These are phyloP conservation scores for Terfezia boudieri DNA, from an alignment of 495 filamentous ascomycete genomes.

Conservation along the genomic window DNA sequence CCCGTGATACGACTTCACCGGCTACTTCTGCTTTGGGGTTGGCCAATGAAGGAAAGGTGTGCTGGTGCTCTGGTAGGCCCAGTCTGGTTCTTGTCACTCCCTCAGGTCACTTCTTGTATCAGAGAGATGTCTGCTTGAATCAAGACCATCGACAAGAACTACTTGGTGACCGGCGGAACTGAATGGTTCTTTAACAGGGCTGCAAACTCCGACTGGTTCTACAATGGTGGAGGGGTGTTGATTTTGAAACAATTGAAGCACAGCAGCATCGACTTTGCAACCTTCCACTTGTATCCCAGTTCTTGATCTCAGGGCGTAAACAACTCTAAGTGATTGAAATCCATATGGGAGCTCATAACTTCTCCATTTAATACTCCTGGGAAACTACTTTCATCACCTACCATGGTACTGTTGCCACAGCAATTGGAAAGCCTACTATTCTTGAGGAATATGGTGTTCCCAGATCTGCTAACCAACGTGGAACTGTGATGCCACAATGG, in stretches of 20 bases:
- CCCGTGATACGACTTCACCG: constrained; percentile 31
- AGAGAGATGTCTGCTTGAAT: constrained; percentile 36
- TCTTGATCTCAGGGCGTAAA: constrained; percentile 16
- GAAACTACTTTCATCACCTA: constrained; percentile 33
- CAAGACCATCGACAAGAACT: constrained; percentile 37
- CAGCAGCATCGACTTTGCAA: constrained; percentile 37
- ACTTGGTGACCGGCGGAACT: constrained; percentile 49
- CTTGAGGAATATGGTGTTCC: constrained; percentile 39
- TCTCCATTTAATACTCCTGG: constrained; percentile 15
- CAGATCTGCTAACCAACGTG: constrained; percentile 22
- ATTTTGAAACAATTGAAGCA: constrained; percentile 35
- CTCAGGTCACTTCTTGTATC: constrained; percentile 40
- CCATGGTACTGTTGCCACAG: constrained; percentile 31
- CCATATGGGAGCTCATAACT: neutral
- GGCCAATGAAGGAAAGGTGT: constrained; percentile 46
- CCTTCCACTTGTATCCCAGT: constrained; percentile 39
- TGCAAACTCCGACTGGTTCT: constrained; percentile 26
- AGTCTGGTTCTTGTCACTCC: constrained; percentile 28
- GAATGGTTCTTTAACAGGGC: constrained; percentile 28
- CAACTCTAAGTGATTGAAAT: neutral
- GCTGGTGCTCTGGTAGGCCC: constrained; percentile 27
- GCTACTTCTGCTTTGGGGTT: constrained; percentile 54
- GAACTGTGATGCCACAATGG: constrained; percentile 32
- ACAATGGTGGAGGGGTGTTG: constrained; percentile 30
- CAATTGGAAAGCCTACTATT: constrained; percentile 37